Conservation (phyloP, 805 yeast genomes). For the Candida tibetensis region DNA sequence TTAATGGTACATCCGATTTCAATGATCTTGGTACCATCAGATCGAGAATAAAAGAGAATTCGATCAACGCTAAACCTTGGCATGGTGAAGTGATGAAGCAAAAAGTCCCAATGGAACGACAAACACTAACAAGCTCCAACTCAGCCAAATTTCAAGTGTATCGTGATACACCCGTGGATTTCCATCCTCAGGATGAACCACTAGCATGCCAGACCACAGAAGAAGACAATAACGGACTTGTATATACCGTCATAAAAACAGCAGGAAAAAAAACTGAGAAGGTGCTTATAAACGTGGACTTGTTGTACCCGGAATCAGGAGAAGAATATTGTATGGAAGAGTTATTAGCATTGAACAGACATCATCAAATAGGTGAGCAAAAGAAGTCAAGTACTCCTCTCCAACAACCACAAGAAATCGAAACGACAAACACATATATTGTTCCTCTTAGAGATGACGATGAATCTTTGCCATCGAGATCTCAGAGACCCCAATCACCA, state of each 20-base stretch:
- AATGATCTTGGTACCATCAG: constrained; percentile 48
- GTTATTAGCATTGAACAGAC: constrained; percentile 52
- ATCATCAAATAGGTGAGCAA: constrained; percentile 8
- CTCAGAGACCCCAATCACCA: constrained; percentile 55
- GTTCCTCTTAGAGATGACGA: constrained; percentile 44
- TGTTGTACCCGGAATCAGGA: constrained; percentile 44
- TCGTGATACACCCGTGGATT: constrained; percentile 18
- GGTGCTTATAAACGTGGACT: constrained; percentile 56
- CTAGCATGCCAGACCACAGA: constrained; percentile 6
- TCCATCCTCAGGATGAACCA: constrained; percentile 5
- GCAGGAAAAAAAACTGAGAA: constrained; percentile 63
- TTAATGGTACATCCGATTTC: constrained; percentile 32
- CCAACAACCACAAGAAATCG: background rate
- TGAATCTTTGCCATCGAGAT: constrained; percentile 9
- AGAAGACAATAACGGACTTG: constrained; percentile 23
- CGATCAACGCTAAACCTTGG: constrained; percentile 54
- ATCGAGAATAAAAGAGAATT: constrained; percentile 63
- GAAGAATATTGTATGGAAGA: constrained; percentile 67
- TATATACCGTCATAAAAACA: constrained; percentile 48
- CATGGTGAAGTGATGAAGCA: constrained; percentile 58
- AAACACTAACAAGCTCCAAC: constrained; percentile 12
- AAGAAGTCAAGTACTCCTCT: background rate
- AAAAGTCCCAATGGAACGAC: constrained; percentile 15
- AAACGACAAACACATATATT: constrained; percentile 30
- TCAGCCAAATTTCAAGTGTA: constrained; percentile 30